Evolutionary conservation across 371 early-diverging fungal genomes (phyloP), one percentile per base, ranked within the genome.

Genomic region (Catenaria anguillulae): DNA sequence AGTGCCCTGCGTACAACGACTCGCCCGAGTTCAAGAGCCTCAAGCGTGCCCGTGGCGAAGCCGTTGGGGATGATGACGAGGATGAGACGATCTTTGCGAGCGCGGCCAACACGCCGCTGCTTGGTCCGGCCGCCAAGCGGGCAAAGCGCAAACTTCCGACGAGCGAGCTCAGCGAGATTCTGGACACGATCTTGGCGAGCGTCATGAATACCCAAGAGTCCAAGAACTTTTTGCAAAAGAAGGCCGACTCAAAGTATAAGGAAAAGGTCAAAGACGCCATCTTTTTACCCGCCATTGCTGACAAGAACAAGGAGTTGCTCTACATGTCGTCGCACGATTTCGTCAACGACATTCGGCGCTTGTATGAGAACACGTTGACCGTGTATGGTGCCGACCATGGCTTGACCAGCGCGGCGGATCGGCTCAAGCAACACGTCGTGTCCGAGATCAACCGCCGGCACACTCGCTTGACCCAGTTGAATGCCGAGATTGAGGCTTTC

Each of bases 1-100:
- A 80, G 59, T 90, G 91, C 62, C 89, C 89, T 55, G 82, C 74
- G 66, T 86, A 17, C 17, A 21, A 4, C n/a, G 21, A 37, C 35
- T 21, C 23, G 31, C 40, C 40, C 31, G 40, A 31, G 40, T 13
- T 10, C 17, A 40, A 37, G n/a, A 3, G 61, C 36, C 6, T 8
- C 52, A 15, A 59, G 45, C 48, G 54, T 55, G 21, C 2, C 46
- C 31, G 36, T 24, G 64, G 3, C 36, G 64, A 10, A n/a, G 46
- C 13, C 34, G 24, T 29, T 45, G 45, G 42, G 60, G 61, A 63
- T n/a, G 26, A 23, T 24, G 40, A 33, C 42, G 33, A 17, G 34
- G 33, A 33, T 34, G 40, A 5, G n/a, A n/a, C n/a, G n/a, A n/a
- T n/a, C n/a, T n/a, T n/a, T n/a, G n/a, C n/a, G n/a, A n/a, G n/a